These are phyloP conservation scores for Colletotrichum sansevieriae DNA, from an alignment of 2,329 filamentous ascomycete genomes.

Conservation along the genomic window DNA sequence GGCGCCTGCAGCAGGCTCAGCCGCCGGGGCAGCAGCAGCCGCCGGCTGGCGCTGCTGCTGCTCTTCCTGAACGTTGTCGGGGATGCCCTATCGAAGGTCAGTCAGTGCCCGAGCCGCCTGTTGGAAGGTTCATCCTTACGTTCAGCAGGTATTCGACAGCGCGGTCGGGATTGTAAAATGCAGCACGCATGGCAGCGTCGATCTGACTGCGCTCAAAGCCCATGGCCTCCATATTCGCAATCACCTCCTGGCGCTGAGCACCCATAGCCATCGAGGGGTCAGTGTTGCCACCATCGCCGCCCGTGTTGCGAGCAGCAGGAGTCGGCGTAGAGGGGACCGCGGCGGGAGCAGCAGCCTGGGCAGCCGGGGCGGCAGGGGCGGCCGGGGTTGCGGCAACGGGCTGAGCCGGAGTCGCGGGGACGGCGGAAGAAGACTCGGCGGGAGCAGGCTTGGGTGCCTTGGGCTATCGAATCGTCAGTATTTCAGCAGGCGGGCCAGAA, in stretches of 20 bases:
- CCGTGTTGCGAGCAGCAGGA: conserved; percentile 62
- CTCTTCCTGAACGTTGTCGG: conserved; percentile 83
- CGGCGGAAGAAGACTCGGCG: conserved; percentile 70
- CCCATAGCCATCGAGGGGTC: conserved; percentile 89
- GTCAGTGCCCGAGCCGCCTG: not conserved
- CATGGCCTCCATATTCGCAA: conserved; percentile 97
- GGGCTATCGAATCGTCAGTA: conserved; percentile 50
- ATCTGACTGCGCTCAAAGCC: conserved; percentile 91
- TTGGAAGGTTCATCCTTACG: conserved; percentile 63
- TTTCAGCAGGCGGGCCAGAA: not conserved
- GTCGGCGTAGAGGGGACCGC: conserved; percentile 67
- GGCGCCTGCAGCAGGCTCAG: conserved; percentile 55
- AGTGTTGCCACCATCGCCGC: conserved; percentile 65
- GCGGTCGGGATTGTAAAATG: conserved; percentile 96
- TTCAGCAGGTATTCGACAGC: conserved; percentile 96
- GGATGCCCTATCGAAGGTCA: conserved; percentile 78
- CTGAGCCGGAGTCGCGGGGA: conserved; percentile 73
- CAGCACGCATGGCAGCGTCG: conserved; percentile 93
- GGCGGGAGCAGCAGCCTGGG: conserved; percentile 59
- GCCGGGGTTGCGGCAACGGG: conserved; percentile 64
- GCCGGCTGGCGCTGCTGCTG: conserved; percentile 66
- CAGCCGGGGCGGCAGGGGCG: conserved; percentile 64
- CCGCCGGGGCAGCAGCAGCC: conserved; percentile 58
- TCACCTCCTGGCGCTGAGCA: conserved; percentile 82
- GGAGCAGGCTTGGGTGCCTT: conserved; percentile 78